Conservation (phyloP, 169 alveolate species). For the Plasmodium knowlesi region DNA sequence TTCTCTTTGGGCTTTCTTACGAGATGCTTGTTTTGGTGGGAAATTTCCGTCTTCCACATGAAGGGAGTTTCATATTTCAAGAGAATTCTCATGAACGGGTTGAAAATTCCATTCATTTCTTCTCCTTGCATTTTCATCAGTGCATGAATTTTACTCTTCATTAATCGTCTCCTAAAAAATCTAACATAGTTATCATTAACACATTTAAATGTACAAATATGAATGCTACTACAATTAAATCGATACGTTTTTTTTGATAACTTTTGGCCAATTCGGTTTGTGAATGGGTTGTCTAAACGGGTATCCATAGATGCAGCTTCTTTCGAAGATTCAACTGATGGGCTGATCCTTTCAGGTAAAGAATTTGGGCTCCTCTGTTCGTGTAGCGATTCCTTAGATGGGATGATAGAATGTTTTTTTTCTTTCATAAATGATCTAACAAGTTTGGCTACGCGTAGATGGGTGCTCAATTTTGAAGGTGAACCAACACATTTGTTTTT, state of each 20-base stretch:
- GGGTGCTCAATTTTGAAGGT: not conserved
- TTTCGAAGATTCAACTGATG: not conserved
- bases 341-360: not conserved
- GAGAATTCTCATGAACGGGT: not conserved
- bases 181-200: not conserved
- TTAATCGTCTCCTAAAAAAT: not conserved
- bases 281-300: not conserved
- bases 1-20: not conserved
- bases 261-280: not conserved
- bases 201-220: not conserved
- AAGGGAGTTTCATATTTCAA: not conserved
- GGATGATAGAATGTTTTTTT: not conserved
- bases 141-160: not conserved
- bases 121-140: not conserved
- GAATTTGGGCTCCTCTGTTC: not conserved
- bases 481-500: not conserved
- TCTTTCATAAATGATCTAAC: not conserved
- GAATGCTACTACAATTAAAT: not conserved
- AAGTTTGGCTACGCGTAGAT: not conserved
- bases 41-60: not conserved
- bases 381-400: not conserved
- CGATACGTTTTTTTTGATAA: not conserved
- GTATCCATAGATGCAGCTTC: not conserved
- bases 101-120: not conserved
- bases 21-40: not conserved